These are phyloP conservation scores for Volutella citrinella DNA, from an alignment of 2,329 filamentous ascomycete genomes.

Conservation along the genomic window DNA sequence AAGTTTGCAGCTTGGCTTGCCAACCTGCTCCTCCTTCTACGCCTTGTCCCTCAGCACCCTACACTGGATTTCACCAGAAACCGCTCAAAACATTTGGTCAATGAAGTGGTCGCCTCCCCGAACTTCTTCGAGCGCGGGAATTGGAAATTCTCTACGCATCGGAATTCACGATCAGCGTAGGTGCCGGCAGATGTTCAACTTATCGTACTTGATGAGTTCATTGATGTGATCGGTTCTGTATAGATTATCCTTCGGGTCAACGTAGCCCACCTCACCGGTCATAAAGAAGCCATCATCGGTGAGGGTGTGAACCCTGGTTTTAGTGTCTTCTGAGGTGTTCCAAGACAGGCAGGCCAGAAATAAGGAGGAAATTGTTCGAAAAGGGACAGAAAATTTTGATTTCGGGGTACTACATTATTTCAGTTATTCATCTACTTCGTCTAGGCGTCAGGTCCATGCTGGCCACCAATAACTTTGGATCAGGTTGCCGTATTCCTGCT, in stretches of 20 bases:
- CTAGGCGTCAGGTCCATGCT: too few species aligned
- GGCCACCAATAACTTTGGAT: too few species aligned
- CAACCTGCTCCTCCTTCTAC: slow-evolving; percentile 30
- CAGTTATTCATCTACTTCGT: too few species aligned
- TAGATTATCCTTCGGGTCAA: slow-evolving; percentile 75
- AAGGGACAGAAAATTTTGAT: too few species aligned
- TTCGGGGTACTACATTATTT: too few species aligned
- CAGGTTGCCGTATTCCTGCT: too few species aligned
- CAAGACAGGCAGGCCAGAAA: too few species aligned
- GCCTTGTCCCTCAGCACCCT: slow-evolving; percentile 47
- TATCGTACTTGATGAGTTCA: slow-evolving; percentile 57
- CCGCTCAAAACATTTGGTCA: slow-evolving; percentile 68
- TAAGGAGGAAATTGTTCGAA: too few species aligned
- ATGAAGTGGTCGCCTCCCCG: slow-evolving; percentile 69
- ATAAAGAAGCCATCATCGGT: slow-evolving; percentile 82
- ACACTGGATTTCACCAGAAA: slow-evolving; percentile 48
- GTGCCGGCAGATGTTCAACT: slow-evolving; percentile 24
- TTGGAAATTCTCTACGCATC: slow-evolving; percentile 57
- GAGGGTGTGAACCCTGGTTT: too few species aligned
- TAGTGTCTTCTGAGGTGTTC: too few species aligned
- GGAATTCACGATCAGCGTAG: too few species aligned
- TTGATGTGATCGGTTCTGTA: slow-evolving; percentile 88
- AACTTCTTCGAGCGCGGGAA: slow-evolving; percentile 69
- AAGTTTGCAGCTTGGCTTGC: too few species aligned
- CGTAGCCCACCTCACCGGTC: slow-evolving; percentile 82